Evolutionary conservation across 2,329 filamentous ascomycete genomes (phyloP), one percentile per base, ranked within the genome.

Genomic region (Diaporthe sp.): DNA sequence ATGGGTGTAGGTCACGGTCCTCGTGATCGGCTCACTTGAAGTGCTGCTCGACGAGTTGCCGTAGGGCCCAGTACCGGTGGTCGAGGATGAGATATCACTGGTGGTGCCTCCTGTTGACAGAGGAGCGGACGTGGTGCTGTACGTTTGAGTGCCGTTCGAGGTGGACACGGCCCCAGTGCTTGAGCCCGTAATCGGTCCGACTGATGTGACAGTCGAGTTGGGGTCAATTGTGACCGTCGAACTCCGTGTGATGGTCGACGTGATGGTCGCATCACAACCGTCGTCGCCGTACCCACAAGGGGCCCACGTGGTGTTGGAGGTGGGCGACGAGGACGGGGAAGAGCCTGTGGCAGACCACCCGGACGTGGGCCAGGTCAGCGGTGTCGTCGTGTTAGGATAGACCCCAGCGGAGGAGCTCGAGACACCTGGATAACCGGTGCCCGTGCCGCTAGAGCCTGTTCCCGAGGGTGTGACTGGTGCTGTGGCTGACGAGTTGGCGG

Each of bases 311-410:
- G 44, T 34, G 39, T 25, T 63, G 6, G 55, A 20, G 28, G 44
- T 61, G 12, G 47, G 67, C 47, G 39, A 51, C 4, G 71, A 51
- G 22, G 75, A 76, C 12, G 51, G 12, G 2, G 71, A 72, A 42
- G 63, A 63, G n/a, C 47, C 75, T 9, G 55, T 73, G 31, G 71
- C 72, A 47, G 75, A 74, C 75, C 72, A 75, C 5, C 49, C 65
- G 22, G 25, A 68, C 4, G 75, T 76, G 42, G 58, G 58, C 75
- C 75, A 74, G 20, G 53, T 71, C 72, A 76, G 58, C n/a, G 72
- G 72, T 12, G 75, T 72, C 8, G 72, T 74, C 9, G 74, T 75
- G 13, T 73, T 73, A 7, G 53, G 37, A 39, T 75, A 75, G 17
- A 37, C n/a, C 20, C 58, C 71, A 4, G n/a, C 34, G 15, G 67